Evolutionary conservation across 257 asterid genomes (phyloP), one percentile per base, ranked within the genome.

Genomic region (Rauvolfia tetraphylla): DNA sequence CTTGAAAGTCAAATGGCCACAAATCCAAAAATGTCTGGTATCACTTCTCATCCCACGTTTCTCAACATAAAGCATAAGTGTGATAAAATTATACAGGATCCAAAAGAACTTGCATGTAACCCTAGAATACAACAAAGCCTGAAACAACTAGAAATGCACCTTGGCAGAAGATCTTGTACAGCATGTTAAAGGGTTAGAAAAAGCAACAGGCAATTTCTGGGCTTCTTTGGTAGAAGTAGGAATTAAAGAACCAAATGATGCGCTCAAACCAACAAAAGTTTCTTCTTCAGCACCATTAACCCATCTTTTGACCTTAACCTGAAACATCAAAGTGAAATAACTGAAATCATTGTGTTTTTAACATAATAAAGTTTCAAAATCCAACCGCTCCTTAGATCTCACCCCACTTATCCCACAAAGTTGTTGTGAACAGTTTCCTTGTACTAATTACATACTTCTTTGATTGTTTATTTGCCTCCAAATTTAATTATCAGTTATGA

Each of bases 251-350:
- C 99, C 97, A 85, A 93, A 95, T 75, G 93, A 88, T 10, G 97
- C 98, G 82, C 84, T 85, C 73, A 85, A 63, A 54, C 96, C 99
- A 78, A 74, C 89, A 53, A 92, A 76, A 27, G 88, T 23, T 49
- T 90, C 87, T 80, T 84, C 84, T 75, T 87, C 94, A 66, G 65
- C 84, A 48, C 90, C 96, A 88, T 89, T 81, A 49, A 84, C 86
- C 96, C 92, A 87, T 66, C 81, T 79, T 80, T 85, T 84, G 77
- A 91, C 90, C 88, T 88, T 90, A 78, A 87, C 95, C 98, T 92
- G 88, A 73, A 76, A 71, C 58, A 78, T 53, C 15, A 33, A 22
- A 75, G n/a, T 25, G 53, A 74, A 36, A 66, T 23, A 71, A 67
- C 10, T 23, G 38, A 29, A 49, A 62, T 80, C 59, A 81, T 77